phyloP scores from a whole-genome alignment of 2,329 filamentous ascomycete genomes.

The Aspergillus sclerotialis region DNA sequence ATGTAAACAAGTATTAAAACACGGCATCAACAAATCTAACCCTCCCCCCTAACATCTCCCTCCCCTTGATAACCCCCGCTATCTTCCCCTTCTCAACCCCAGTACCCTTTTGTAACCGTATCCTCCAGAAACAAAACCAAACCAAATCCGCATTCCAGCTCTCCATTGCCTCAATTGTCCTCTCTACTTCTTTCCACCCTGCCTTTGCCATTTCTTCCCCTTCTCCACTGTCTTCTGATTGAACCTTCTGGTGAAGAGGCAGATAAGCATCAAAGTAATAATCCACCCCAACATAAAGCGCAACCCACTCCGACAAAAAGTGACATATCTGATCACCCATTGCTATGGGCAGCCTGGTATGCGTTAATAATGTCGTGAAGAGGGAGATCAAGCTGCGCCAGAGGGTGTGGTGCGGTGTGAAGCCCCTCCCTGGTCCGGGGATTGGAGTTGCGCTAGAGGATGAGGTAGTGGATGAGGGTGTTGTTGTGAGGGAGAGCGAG shows the following conservation, averaged over 20 bases:
- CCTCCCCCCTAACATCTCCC: too few relatives aligned
- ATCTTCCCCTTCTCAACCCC: too few relatives aligned
- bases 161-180: constrained; percentile 32
- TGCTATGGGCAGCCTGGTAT: constrained; percentile 34
- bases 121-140: constrained; percentile 33
- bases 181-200: constrained; percentile 18
- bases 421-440: constrained; percentile 7
- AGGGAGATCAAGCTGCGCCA: constrained; percentile 32
- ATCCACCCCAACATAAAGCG: constrained; percentile 25
- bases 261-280: constrained; percentile 22
- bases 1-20: too few relatives aligned
- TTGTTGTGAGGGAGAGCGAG: constrained; percentile 13
- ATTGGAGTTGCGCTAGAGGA: constrained; percentile 13
- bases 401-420: constrained; percentile 33
- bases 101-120: too few relatives aligned
- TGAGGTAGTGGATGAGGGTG: constrained; percentile 9
- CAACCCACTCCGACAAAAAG: constrained; percentile 30
- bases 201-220: constrained; percentile 2
- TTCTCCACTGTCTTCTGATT: constrained; percentile 1
- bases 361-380: constrained; percentile 32
- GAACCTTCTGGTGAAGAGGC: constrained; percentile 1
- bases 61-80: too few relatives aligned
- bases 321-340: constrained; percentile 35
- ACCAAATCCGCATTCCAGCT: constrained; percentile 35
- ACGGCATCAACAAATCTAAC: too few relatives aligned